Conservation (phyloP, 2,329 filamentous ascomycete genomes). For the Aspergillus quadricinctus region DNA sequence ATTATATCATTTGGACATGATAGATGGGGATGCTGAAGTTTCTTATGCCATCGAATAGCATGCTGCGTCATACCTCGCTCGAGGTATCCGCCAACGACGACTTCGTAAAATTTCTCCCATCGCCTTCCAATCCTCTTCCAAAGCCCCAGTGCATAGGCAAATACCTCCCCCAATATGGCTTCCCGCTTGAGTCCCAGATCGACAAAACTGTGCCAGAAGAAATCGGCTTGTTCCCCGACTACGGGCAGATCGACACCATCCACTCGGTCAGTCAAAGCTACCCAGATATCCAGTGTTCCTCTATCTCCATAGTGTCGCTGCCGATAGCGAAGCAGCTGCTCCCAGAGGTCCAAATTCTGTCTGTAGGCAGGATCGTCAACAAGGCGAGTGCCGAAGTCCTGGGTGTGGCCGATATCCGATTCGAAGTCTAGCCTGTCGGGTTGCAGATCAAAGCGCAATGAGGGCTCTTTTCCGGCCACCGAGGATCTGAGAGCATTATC, state of each 20-base stretch:
- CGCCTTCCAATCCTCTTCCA: slow-evolving; percentile 35
- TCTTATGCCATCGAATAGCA: slow-evolving; percentile 36
- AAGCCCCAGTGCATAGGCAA: slow-evolving; percentile 38
- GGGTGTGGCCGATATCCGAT: slow-evolving; percentile 37
- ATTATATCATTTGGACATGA: slow-evolving; percentile 26
- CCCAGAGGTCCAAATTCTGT: slow-evolving; percentile 42
- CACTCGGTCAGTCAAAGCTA: slow-evolving; percentile 31
- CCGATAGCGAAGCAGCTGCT: slow-evolving; percentile 41
- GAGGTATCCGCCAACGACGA: slow-evolving; percentile 35
- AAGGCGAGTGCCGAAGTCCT: slow-evolving; percentile 34
- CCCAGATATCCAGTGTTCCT: slow-evolving; percentile 41
- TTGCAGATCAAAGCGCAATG: slow-evolving; percentile 22
- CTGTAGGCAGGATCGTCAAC: slow-evolving; percentile 30
- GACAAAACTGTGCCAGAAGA: slow-evolving; percentile 41
- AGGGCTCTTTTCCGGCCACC: neutral
- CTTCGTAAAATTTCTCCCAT: slow-evolving; percentile 34
- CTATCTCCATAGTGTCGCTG: slow-evolving; percentile 41
- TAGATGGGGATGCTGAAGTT: slow-evolving; percentile 32
- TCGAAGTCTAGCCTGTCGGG: slow-evolving; percentile 37
- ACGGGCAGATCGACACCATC: slow-evolving; percentile 33
- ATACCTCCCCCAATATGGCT: slow-evolving; percentile 29
- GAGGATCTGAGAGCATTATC: neutral
- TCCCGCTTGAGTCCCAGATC: slow-evolving; percentile 31
- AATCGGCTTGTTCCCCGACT: slow-evolving; percentile 32
- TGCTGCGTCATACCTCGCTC: slow-evolving; percentile 23